phyloP scores from a whole-genome alignment of 257 asterid species.

The Solanum infundibuliforme region DNA sequence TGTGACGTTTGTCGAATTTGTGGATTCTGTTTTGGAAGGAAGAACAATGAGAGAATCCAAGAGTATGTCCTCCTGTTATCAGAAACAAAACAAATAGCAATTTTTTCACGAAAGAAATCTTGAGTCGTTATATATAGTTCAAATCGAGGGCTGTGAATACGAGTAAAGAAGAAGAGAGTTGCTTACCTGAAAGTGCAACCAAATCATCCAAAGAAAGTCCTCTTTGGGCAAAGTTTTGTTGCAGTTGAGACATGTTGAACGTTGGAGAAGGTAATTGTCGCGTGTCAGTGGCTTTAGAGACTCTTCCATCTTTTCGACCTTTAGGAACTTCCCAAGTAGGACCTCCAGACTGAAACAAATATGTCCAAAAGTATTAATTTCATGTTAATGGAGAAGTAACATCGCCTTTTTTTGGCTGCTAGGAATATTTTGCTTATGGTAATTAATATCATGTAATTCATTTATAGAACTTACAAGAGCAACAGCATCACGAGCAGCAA shows the following conservation, averaged over 20 bases:
- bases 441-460: not conserved
- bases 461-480: slow-evolving; percentile 45
- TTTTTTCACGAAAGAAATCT: not conserved
- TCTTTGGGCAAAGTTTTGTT: slow-evolving; percentile 69
- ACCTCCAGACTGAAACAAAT: slow-evolving; percentile 36
- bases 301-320: slow-evolving; percentile 74
- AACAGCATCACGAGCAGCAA: slow-evolving; percentile 78
- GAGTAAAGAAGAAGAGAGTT: not conserved
- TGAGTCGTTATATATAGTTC: not conserved
- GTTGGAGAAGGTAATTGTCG: slow-evolving; percentile 62
- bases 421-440: not conserved
- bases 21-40: slow-evolving; percentile 87
- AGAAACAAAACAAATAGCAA: not conserved
- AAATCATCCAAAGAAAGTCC: slow-evolving; percentile 60
- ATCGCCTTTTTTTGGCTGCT: not conserved
- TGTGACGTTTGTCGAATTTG: slow-evolving; percentile 33
- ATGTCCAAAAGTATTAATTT: not conserved
- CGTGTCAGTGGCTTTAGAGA: slow-evolving; percentile 54
- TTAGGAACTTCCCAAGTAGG: slow-evolving; percentile 74
- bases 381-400: not conserved
- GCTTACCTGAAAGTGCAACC: slow-evolving; percentile 68
- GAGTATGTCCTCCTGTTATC: slow-evolving; percentile 74
- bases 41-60: slow-evolving; percentile 81
- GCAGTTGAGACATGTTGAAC: slow-evolving; percentile 59
- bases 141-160: not conserved